Evolutionary conservation across 2,329 filamentous ascomycete species (phyloP).

Genomic region (Sordariomycetes sp.): DNA sequence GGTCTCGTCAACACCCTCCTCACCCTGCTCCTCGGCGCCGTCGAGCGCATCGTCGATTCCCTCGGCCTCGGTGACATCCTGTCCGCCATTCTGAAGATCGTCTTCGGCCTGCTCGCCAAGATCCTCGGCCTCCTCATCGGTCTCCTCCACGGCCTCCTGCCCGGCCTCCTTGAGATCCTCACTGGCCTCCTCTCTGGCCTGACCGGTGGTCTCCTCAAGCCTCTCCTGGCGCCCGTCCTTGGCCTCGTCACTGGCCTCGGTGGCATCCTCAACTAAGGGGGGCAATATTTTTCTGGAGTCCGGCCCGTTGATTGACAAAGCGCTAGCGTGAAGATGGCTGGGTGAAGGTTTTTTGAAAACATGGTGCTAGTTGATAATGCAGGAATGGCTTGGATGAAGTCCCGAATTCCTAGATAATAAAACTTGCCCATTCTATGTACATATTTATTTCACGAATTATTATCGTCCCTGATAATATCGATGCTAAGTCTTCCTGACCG

Average conservation of each 20-base stretch:
- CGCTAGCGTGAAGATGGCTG: too few relatives aligned
- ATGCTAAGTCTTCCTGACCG: too few relatives aligned
- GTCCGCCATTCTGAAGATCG: neutral
- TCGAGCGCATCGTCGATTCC: neutral
- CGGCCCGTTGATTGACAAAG: neutral
- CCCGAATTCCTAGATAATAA: too few relatives aligned
- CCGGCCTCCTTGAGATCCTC: neutral
- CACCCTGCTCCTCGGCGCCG: neutral
- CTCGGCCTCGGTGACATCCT: neutral
- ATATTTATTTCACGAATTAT: too few relatives aligned
- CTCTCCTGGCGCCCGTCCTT: neutral
- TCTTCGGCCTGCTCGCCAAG: neutral
- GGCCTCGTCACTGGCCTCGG: neutral
- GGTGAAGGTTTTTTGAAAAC: neutral
- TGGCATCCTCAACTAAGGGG: neutral
- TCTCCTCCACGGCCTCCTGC: neutral
- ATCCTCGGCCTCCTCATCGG: neutral
- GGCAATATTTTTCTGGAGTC: neutral
- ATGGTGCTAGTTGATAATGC: neutral
- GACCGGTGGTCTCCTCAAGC: neutral
- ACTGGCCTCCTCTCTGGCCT: neutral
- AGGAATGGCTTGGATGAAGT: too few relatives aligned
- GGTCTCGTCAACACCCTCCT: neutral
- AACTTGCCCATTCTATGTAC: too few relatives aligned
- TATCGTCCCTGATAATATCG: neutral